phyloP scores from a whole-genome alignment of 805 yeast species.

The Helenozyma rhizophorensis region DNA sequence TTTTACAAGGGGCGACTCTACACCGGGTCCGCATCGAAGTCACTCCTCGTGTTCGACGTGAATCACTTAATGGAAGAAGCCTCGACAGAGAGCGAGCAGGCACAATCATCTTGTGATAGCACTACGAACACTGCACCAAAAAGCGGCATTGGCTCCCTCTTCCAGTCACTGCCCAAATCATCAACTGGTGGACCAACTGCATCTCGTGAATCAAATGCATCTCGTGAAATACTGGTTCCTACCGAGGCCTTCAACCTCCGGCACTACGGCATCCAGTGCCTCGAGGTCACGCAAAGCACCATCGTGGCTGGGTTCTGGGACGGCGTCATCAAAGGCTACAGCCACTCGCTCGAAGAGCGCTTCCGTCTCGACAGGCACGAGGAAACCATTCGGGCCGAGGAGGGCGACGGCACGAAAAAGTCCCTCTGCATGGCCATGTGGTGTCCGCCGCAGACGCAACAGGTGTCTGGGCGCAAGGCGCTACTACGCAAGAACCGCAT shows the following conservation, averaged over 20 bases:
- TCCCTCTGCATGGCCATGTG: constrained; percentile 11
- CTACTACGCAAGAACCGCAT: constrained; percentile 7
- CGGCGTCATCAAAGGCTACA: constrained; percentile 34
- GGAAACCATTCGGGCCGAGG: constrained; percentile 9
- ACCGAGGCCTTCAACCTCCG: constrained; percentile 11
- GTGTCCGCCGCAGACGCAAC: not conserved
- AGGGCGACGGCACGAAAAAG: constrained; percentile 7
- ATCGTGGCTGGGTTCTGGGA: constrained; percentile 48
- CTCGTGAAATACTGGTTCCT: too few relatives aligned
- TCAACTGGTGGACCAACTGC: too few relatives aligned
- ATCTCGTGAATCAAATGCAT: too few relatives aligned
- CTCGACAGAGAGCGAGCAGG: too few relatives aligned
- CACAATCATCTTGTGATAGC: too few relatives aligned
- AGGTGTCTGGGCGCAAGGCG: constrained; percentile 2
- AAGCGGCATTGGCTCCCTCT: too few relatives aligned
- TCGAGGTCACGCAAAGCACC: constrained; percentile 12
- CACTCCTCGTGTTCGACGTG: constrained; percentile 27
- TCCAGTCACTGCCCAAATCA: too few relatives aligned
- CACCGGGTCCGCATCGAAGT: constrained; percentile 48
- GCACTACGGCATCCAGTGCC: constrained; percentile 18
- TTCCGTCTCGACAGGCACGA: constrained; percentile 9
- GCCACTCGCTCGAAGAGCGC: constrained; percentile 3
- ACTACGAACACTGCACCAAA: too few relatives aligned
- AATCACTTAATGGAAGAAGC: not conserved
- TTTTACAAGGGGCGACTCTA: constrained; percentile 21